Conservation (phyloP, 2,329 filamentous ascomycete genomes). For the Penicillium sp. region DNA sequence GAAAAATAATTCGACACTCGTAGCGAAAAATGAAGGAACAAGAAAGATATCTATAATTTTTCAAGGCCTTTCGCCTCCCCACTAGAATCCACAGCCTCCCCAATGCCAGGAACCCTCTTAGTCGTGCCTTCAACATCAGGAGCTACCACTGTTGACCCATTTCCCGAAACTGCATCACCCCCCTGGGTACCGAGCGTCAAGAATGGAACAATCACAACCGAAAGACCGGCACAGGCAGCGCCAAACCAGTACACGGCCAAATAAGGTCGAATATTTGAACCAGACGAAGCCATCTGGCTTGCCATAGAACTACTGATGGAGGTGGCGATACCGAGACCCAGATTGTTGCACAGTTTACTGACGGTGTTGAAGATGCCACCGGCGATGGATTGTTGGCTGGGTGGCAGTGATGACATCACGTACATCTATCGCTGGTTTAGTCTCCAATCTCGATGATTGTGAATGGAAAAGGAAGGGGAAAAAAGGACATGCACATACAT, state of each 20-base stretch:
- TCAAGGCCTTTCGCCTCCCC: neutral
- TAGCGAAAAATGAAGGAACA: too few species aligned
- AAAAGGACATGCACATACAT: conserved; percentile 42
- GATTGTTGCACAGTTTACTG: conserved; percentile 53
- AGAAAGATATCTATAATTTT: neutral
- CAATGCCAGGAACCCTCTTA: neutral
- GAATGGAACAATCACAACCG: conserved; percentile 25
- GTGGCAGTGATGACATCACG: conserved; percentile 59
- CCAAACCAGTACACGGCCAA: conserved; percentile 27
- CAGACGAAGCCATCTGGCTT: conserved; percentile 11
- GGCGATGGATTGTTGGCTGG: conserved; percentile 59
- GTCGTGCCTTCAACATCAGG: neutral
- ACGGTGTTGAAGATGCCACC: conserved; percentile 65
- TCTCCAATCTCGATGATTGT: neutral
- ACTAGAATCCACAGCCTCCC: neutral
- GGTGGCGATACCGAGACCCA: conserved; percentile 58
- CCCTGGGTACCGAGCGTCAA: conserved; percentile 27
- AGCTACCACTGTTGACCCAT: neutral
- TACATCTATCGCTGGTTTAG: conserved; percentile 50
- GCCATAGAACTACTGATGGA: conserved; percentile 21
- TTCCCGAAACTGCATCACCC: neutral
- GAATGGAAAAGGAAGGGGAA: neutral
- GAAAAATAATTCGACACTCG: too few species aligned
- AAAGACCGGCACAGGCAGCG: conserved; percentile 22
- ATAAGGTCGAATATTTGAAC: conserved; percentile 22